phyloP scores from a whole-genome alignment of 176 grass and related monocot species.

The Aegilops longissima region DNA sequence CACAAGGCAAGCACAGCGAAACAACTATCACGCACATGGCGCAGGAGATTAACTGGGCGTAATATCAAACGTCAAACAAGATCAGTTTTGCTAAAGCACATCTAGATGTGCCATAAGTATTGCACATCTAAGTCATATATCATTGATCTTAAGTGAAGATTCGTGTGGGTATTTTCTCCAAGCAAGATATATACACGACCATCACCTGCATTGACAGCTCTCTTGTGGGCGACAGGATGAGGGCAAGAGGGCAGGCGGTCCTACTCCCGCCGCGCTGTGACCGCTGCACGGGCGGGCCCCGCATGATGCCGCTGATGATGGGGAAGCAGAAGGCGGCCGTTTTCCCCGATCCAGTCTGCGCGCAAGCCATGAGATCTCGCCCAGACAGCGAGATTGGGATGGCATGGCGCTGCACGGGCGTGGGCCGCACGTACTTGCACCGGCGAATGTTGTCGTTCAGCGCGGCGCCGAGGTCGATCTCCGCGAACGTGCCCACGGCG shows the following conservation, averaged over 20 bases:
- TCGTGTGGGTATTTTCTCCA: too few species aligned
- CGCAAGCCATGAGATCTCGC: slow-evolving; percentile 92
- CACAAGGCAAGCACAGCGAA: not conserved
- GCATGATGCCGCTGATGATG: slow-evolving; percentile 89
- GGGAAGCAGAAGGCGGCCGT: slow-evolving; percentile 96
- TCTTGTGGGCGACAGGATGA: slow-evolving; percentile 93
- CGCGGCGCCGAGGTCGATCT: slow-evolving; percentile 82
- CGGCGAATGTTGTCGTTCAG: slow-evolving; percentile 89
- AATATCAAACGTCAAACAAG: not conserved
- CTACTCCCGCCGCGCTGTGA: slow-evolving; percentile 44
- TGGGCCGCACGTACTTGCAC: slow-evolving; percentile 87
- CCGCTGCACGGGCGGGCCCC: slow-evolving; percentile 31
- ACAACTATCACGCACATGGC: not conserved
- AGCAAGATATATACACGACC: not conserved
- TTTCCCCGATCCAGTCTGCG: slow-evolving; percentile 90
- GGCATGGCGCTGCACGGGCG: slow-evolving; percentile 88
- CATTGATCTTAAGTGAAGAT: too few species aligned
- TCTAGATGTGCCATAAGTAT: too few species aligned
- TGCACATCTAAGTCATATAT: too few species aligned
- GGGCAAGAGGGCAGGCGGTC: slow-evolving; percentile 57
- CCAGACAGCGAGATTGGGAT: slow-evolving; percentile 77
- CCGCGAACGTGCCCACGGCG: slow-evolving; percentile 63
- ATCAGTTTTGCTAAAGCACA: too few species aligned
- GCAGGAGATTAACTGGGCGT: not conserved
- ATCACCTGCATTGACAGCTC: slow-evolving; percentile 91